Evolutionary conservation across 2,329 filamentous ascomycete species (phyloP).

Genomic region (Penicillium sp.): DNA sequence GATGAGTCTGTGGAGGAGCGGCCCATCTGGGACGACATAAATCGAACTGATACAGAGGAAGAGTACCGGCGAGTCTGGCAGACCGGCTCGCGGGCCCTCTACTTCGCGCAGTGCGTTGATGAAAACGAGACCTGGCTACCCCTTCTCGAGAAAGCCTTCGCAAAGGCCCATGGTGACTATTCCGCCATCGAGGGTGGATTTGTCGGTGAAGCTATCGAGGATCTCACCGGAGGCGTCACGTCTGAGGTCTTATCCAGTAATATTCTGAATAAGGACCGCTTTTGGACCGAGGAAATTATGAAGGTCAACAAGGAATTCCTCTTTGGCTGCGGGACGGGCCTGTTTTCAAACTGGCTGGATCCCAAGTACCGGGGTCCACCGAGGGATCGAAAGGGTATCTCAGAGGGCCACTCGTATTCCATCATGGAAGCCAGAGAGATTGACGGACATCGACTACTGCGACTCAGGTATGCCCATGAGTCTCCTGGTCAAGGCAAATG

Average conservation of each 20-base stretch:
- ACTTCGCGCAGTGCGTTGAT: conserved; percentile 72
- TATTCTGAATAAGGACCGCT: conserved; percentile 65
- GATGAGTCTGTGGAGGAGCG: conserved; percentile 75
- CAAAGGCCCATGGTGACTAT: conserved; percentile 80
- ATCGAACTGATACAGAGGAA: conserved; percentile 68
- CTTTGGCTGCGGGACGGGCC: conserved; percentile 47
- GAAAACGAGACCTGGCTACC: conserved; percentile 82
- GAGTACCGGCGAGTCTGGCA: conserved; percentile 70
- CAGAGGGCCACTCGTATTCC: conserved; percentile 54
- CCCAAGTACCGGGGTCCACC: conserved; percentile 33
- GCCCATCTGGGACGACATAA: conserved; percentile 70
- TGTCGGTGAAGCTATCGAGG: conserved; percentile 61
- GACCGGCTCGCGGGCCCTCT: conserved; percentile 71
- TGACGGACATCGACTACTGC: conserved; percentile 61
- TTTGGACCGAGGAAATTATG: conserved; percentile 78
- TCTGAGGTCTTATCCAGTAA: conserved; percentile 46
- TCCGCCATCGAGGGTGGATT: conserved; percentile 71
- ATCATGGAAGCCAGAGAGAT: conserved; percentile 60
- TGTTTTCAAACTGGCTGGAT: conserved; percentile 45
- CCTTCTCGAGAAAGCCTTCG: conserved; percentile 77
- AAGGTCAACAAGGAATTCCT: conserved; percentile 75
- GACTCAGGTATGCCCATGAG: conserved; percentile 49
- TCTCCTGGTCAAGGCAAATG: conserved; percentile 4
- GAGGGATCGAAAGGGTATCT: conserved; percentile 43
- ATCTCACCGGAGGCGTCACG: conserved; percentile 54